Evolutionary conservation across 2,329 filamentous ascomycete species (phyloP), one percentile per base, ranked within the genome.

Genomic region (Stagonosporopsis tanaceti): DNA sequence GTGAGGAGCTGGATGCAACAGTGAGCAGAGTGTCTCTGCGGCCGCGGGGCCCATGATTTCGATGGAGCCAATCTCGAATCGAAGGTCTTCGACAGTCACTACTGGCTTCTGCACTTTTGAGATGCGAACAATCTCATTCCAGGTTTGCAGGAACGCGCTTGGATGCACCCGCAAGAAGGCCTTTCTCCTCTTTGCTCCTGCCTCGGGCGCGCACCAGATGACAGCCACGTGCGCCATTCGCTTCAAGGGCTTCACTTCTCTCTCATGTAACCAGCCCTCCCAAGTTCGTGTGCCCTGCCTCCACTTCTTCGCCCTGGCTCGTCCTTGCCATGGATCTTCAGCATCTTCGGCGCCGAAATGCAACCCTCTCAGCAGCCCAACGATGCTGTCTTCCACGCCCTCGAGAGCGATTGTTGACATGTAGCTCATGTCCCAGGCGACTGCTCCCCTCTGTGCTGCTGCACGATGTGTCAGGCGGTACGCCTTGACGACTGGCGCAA

Each of bases 371-470:
- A 98, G 74, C 9, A 94, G 80, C 35, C 85, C 84, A 53, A 87
- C 81, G 38, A 97, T 79, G 50, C 88, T 88, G 28, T 80, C 76
- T 38, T 85, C 79, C 14, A 81, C 78, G 0, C 93, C 95, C 64
- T 89, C 88, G 3, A 98, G 73, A 14, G 89, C 84, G 63, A 98
- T 89, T 1, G 92, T 97, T 65, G 91, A 91, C 80, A 95, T 90
- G 73, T 97, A 99, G 74, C 93, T 98, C 81, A 87, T 91, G 77
- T 99, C 95, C 93, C 94, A 98, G 1, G 88, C 88, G 40, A 98
- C 82, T 22, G 89, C 89, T 5, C 95, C 93, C 63, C 89, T 86
- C 50, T 89, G 84, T 27, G 88, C 87, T 50, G 88, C 86, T 22
- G 92, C 89, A 62, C 93, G 87, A 79, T 98, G 93, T 0, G 92